Conservation (phyloP, 1,284 basidiomycete genomes). For the Ceratobasidium sp. region DNA sequence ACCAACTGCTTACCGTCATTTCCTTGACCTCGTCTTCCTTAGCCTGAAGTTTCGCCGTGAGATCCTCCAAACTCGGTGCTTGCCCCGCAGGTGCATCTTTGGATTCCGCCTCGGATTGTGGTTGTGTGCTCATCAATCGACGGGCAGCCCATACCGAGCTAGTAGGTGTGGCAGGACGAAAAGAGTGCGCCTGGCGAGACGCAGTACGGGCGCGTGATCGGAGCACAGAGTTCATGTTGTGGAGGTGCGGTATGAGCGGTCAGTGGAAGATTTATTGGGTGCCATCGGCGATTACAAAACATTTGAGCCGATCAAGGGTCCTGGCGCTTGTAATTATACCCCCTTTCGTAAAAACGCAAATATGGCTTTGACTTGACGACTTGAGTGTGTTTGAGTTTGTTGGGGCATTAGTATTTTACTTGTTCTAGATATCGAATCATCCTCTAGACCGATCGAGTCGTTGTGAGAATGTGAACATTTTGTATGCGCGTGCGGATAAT, state of each 20-base stretch:
- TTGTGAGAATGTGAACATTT: too few relatives aligned
- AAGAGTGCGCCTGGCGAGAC: conserved; percentile 20
- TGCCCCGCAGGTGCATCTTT: conserved; percentile 22
- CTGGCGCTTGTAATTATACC: conserved; percentile 11
- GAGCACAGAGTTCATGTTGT: conserved; percentile 22
- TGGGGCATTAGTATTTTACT: too few relatives aligned
- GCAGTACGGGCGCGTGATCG: conserved; percentile 27
- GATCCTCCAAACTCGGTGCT: conserved; percentile 29
- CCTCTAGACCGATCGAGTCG: too few relatives aligned
- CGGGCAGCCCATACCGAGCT: background rate
- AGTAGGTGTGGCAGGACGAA: background rate
- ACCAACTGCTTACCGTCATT: conserved; percentile 67
- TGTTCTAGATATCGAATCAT: too few relatives aligned
- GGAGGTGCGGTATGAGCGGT: background rate
- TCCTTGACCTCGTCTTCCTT: conserved; percentile 78
- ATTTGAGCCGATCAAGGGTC: conserved; percentile 11
- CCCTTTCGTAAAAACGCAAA: too few relatives aligned
- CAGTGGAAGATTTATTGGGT: background rate
- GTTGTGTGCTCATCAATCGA: conserved; percentile 31
- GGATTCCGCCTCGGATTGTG: conserved; percentile 18
- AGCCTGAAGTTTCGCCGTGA: conserved; percentile 62
- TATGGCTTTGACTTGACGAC: too few relatives aligned
- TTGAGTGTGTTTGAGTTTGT: too few relatives aligned
- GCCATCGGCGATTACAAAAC: conserved; percentile 11
- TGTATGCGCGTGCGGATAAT: conserved; percentile 24